Evolutionary conservation across 768 basidiomycete species (phyloP), one percentile per base, ranked within the genome.

Genomic region (Pleurotus pulmonarius): DNA sequence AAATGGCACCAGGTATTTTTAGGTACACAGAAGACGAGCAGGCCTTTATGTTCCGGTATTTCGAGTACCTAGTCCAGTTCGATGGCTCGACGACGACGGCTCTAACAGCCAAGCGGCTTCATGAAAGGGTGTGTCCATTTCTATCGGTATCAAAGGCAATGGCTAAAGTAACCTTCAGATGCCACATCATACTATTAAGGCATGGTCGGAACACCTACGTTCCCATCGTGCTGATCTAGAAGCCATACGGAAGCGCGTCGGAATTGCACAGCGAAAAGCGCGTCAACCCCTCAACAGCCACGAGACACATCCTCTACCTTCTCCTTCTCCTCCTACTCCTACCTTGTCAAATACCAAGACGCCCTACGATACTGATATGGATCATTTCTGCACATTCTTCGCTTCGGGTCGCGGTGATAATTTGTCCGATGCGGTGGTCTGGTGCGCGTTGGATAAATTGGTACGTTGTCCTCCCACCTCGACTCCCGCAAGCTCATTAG

Each of bases 371-470:
- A 45, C 44, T n/a, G 83, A 86, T 64, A 69, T 87, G n/a, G 70
- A 80, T 15, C 64, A 70, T 3, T 73, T 89, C 38, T 75, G 79
- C 5, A 65, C 67, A 8, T 88, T 86, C 61, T 84, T 88, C 61
- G 80, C 79, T 9, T 74, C 69, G 3, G 75, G 76, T 9, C 80
- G 77, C 7, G 74, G 70, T 16, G 59, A 61, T 15, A 70, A 74
- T 40, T 78, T 78, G 9, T 75, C 80, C 3, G 75, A 78, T 1
- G 71, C 75, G 6, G 66, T 70, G 7, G 73, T 85, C 34, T 89
- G 85, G 83, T 70, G 67, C 46, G 71, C 67, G 41, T 65, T 90
- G 44, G 70, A 72, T 41, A 64, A 66, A 87, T 83, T 58, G 47
- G 74, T 66, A 4, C 3, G 52, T 40, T 24, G 18, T 56, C 24